Evolutionary conservation across 805 yeast genomes (phyloP).

Genomic region (Candida qinlingensis): DNA sequence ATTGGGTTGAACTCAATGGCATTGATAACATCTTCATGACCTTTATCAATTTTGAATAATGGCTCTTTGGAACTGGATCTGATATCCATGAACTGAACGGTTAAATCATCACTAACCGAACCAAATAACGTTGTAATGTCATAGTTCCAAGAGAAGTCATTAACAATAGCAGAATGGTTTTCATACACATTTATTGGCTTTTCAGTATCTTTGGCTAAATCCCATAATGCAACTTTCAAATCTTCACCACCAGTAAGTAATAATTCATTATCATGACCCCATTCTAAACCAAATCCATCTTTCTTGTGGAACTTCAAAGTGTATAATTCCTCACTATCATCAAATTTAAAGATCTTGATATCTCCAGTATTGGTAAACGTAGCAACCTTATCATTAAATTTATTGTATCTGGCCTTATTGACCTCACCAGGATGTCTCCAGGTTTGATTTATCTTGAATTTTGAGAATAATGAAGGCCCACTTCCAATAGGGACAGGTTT

Average conservation of each 20-base stretch:
- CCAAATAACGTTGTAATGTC: conserved; percentile 46
- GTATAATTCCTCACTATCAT: conserved; percentile 17
- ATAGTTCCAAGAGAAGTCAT: conserved; percentile 60
- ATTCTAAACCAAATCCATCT: conserved; percentile 70
- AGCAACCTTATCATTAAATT: conserved; percentile 24
- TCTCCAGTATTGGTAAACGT: conserved; percentile 35
- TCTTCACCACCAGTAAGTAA: conserved; percentile 67
- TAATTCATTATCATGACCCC: conserved; percentile 46
- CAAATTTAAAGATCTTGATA: conserved; percentile 37
- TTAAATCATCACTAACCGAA: conserved; percentile 64
- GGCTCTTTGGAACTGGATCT: conserved; percentile 36
- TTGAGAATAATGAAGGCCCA: conserved; percentile 30
- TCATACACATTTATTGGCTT: conserved; percentile 45
- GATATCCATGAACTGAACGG: conserved; percentile 57
- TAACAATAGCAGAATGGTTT: conserved; percentile 51
- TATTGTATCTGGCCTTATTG: conserved; percentile 48
- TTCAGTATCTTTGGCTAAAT: conserved; percentile 30
- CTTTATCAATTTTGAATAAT: conserved; percentile 37
- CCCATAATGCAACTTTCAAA: conserved; percentile 68
- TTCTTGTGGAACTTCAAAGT: conserved; percentile 49
- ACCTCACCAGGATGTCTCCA: conserved; percentile 62
- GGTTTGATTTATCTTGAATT: conserved; percentile 30
- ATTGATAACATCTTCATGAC: conserved; percentile 60
- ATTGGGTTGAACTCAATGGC: conserved; percentile 62
- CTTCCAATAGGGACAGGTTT: conserved; percentile 24